Evolutionary conservation across 768 basidiomycete species (phyloP), one percentile per base, ranked within the genome.

Genomic region (Boletus bicolor): DNA sequence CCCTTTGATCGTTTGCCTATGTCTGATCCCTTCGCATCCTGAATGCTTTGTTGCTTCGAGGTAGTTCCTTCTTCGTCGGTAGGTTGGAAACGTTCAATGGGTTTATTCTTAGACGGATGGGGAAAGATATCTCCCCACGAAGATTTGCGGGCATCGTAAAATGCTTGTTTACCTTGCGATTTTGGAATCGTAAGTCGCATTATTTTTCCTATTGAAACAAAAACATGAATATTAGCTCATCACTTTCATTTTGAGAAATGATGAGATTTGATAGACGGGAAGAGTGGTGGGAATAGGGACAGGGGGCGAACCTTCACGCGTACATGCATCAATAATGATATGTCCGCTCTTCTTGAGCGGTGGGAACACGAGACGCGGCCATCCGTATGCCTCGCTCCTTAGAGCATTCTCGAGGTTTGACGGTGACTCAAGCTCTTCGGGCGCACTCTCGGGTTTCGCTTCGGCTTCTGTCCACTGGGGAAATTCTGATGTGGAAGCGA

Each of bases 61-160:
- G 68, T 71, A 7, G 61, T 56, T 57, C 64, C 70, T 54, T 64
- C 67, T 54, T 64, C 67, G 1, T 61, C 59, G 5, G 44, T 24
- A 43, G 75, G 73, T 62, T 80, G 77, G 64, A 77, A 74, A 4
- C 87, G 84, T 58, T 85, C 82, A 53, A 89, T 83, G 0, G 89
- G 84, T 7, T 77, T 66, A 66, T 89, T 91, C 72, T 93, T 94
- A 5, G 93, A 84, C 17, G 77, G 72, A 66, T 98, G 95, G 21
- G 97, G 97, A 73, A 98, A 98, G 24, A 92, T 77, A 68, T 98
- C 97, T 19, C 97, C 97, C 95, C 96, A 98, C 10, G 72, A 73
- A 0, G 91, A 86, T 74, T 98, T 98, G 36, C 95, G 85, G 3
- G 95, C 94, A 69, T 98, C 97, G 67, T 98, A 93, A 68, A 85